Evolutionary conservation across 31 red algal species (phyloP), one percentile per base, ranked within the genome.

Genomic region (Endocladia muricata): DNA sequence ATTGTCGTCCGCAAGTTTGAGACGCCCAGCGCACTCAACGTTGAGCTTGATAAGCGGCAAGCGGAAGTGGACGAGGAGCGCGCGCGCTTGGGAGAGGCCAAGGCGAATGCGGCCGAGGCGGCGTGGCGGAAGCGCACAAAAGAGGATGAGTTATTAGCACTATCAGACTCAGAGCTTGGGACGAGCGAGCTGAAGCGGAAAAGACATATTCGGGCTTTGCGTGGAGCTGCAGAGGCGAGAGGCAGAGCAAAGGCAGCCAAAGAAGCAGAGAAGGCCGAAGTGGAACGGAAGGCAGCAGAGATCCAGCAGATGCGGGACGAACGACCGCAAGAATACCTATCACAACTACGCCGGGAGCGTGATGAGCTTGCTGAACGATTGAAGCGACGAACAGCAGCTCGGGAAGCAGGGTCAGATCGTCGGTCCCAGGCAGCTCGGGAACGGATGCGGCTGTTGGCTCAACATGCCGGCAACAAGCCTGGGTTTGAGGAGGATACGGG

Each of bases 361-460:
- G 79, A 82, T 19, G 23, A 37, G 48, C 55, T 95, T n/a, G 76
- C 86, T 23, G 82, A 80, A 17, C 61, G 79, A 31, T 42, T 95
- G 21, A 95, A 95, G 55, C 73, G 64, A 66, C 49, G 72, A 37
- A 52, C 61, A 37, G 79, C 79, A 19, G 85, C 85, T 1, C 54
- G 70, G 1, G 85, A 74, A 54, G 78, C 92, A 25, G 92, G 92
- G 7, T 90, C 85, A 43, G 92, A 95, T 66, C 80, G 92, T 31
- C 59, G 92, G 26, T 84, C 78, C 3, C 78, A 75, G 62, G 92
- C 92, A 3, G 72, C 76, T 5, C 47, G 92, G 3, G 82, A 95
- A 74, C 68, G 92, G 37, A 95, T 95, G 92, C 65, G 92, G 28
- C 57, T 95, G 17, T 56, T 95, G 31, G 92, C 92, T n/a, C 83